Evolutionary conservation across 345 rosid genomes (phyloP).

Genomic region (Firmiana major): DNA sequence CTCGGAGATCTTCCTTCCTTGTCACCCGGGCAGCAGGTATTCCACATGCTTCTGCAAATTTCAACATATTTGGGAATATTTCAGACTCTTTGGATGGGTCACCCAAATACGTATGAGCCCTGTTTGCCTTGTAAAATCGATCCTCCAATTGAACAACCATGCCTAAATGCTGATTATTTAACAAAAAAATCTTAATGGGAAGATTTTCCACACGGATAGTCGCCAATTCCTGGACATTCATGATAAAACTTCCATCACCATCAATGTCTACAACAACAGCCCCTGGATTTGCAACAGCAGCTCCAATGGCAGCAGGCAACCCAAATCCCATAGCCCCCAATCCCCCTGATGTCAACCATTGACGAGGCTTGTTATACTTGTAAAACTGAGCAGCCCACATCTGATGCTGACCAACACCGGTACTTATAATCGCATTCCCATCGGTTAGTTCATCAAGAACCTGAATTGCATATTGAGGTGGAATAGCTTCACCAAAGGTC

Average conservation of each 20-base stretch:
- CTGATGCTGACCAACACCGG: conserved; percentile 97
- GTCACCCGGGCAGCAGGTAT: conserved; percentile 82
- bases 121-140: conserved; percentile 82
- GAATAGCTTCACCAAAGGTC: conserved; percentile 83
- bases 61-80: conserved; percentile 77
- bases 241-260: conserved; percentile 92
- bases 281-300: conserved; percentile 86
- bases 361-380: conserved; percentile 80
- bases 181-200: conserved; percentile 68
- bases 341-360: conserved; percentile 90
- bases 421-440: conserved; percentile 81
- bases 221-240: conserved; percentile 92
- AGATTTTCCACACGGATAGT: conserved; percentile 78
- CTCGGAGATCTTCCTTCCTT: conserved; percentile 54
- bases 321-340: conserved; percentile 99
- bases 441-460: conserved; percentile 78
- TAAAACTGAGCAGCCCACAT: conserved; percentile 99
- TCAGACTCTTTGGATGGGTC: conserved; percentile 63
- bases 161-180: conserved; percentile 93
- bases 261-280: conserved; percentile 82
- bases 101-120: conserved; percentile 87
- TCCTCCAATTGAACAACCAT: conserved; percentile 98
- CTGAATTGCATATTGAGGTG: conserved; percentile 85
- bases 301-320: conserved; percentile 90
- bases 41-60: conserved; percentile 80